Evolutionary conservation across 805 yeast species (phyloP), one percentile per base, ranked within the genome.

Genomic region (Suhomyces kilbournensis): DNA sequence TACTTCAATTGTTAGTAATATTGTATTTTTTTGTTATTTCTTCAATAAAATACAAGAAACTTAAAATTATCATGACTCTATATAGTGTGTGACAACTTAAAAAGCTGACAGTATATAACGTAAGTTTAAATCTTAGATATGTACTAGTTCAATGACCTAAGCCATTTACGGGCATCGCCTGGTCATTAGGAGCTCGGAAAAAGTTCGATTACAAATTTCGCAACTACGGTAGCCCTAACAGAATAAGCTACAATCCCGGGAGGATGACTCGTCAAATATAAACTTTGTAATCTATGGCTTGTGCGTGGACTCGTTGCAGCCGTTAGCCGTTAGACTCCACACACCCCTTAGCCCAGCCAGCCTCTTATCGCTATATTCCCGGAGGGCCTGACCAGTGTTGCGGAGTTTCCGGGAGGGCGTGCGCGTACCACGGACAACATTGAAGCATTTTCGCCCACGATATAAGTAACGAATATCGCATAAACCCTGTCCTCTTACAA

Each of bases 361-460:
- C 42, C 42, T 38, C 10, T 3, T 3, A 4, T 9, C 3, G 4
- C 20, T 35, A 4, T 26, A 26, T 26, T 7, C 40, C 40, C 42
- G 42, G n/a, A n/a, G n/a, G n/a, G n/a, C n/a, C n/a, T n/a, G n/a
- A n/a, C n/a, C n/a, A n/a, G n/a, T n/a, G n/a, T n/a, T n/a, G n/a
- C 48, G 48, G 22, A 40, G 35, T 35, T 38, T 38, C 48, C 48
- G 48, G 48, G 48, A 20, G 25, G 48, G 28, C 46, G 50, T 48
- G 50, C 25, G 23, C 40, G 7, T 7, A 49, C 51, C 51, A 48
- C 51, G 51, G 51, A 49, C 51, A 49, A 34, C 45, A 44, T 28
- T 44, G 51, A 49, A 35, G 51, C 51, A 49, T 43, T 49, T 49
- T 48, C 46, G 46, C 38, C 38, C 15, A 30, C n/a, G n/a, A n/a